phyloP scores from a whole-genome alignment of 495 filamentous ascomycete genomes.

The Penicillium subrubescens region DNA sequence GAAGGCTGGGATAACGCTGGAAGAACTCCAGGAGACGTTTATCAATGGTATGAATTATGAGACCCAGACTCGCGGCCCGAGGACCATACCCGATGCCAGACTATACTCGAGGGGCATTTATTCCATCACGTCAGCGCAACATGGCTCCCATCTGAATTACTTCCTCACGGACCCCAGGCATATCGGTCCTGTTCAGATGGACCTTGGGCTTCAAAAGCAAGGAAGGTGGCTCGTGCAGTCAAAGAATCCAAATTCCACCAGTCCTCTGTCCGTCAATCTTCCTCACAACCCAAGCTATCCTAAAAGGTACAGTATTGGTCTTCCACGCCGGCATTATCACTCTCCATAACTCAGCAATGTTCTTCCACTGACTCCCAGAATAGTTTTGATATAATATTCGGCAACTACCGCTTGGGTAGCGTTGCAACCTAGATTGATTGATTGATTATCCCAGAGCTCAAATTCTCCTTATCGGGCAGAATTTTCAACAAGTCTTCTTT shows the following conservation, averaged over 20 bases:
- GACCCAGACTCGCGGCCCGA: background rate
- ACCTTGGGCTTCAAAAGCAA: background rate
- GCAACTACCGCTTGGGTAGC: too few species aligned
- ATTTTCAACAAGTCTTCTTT: too few species aligned
- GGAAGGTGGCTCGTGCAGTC: background rate
- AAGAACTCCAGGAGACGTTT: background rate
- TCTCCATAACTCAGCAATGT: background rate
- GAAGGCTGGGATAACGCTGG: background rate
- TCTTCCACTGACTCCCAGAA: background rate
- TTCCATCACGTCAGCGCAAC: background rate
- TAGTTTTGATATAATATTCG: too few species aligned
- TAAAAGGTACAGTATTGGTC: background rate
- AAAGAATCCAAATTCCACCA: background rate
- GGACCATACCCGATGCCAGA: background rate
- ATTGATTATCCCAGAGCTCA: too few species aligned
- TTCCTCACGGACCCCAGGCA: background rate
- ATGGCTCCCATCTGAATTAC: background rate
- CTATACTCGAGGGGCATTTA: background rate
- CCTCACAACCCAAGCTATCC: background rate
- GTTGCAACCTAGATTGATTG: too few species aligned
- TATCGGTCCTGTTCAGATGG: background rate
- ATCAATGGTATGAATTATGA: background rate
- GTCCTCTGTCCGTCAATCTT: background rate
- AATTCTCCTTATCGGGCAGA: too few species aligned
- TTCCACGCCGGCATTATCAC: background rate